These are phyloP conservation scores for Discostella stelligera DNA, from an alignment of 352 stramenopile genomes.

Conservation along the genomic window DNA sequence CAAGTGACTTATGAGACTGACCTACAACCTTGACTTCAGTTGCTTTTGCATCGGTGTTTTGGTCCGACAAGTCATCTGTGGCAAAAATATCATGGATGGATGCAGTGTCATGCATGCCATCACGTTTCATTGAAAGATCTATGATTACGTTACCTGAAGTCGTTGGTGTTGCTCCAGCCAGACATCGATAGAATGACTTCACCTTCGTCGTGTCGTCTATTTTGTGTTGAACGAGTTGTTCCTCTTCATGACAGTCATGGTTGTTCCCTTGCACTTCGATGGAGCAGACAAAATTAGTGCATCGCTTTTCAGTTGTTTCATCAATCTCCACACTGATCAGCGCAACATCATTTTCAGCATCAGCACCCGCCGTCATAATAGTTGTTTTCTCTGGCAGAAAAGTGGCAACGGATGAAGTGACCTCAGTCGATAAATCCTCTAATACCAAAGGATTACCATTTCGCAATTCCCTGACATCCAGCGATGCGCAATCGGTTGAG, in stretches of 20 bases:
- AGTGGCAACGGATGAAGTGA: neutral
- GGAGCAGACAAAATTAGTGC: neutral
- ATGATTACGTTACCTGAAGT: neutral
- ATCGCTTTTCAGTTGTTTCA: neutral
- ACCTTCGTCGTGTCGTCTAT: neutral
- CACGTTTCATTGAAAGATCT: neutral
- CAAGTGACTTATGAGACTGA: slow-evolving; percentile 28
- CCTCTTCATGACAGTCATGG: neutral
- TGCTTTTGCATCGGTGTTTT: slow-evolving; percentile 4
- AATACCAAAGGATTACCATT: slow-evolving; percentile 3
- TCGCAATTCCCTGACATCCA: neutral
- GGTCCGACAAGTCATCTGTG: neutral
- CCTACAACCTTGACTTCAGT: slow-evolving; percentile 29
- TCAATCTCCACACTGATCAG: neutral
- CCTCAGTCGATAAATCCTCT: neutral
- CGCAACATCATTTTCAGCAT: neutral
- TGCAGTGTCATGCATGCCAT: slow-evolving; percentile 9
- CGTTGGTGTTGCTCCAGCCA: neutral
- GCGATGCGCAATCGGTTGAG: neutral
- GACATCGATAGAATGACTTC: neutral
- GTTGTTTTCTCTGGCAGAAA: neutral
- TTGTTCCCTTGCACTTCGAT: neutral
- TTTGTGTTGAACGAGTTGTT: neutral
- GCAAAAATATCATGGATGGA: neutral
- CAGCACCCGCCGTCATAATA: neutral